Conservation (phyloP, 768 basidiomycete genomes). For the Pleurotus ostreatus region DNA sequence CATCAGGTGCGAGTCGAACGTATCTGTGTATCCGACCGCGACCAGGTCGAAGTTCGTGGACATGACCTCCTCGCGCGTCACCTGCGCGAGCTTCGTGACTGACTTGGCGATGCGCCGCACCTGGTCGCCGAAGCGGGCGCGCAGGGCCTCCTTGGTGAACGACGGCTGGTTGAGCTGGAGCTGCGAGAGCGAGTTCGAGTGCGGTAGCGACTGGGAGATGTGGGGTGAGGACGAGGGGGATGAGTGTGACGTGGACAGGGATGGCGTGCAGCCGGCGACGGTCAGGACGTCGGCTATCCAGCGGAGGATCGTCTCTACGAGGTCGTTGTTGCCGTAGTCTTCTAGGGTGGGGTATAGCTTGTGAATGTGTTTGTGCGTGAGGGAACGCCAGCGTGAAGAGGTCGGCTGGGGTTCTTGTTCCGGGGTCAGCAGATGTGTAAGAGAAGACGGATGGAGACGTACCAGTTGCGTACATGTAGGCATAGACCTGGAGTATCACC, state of each 20-base stretch:
- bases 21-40: conserved; percentile 48
- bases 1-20: conserved; percentile 36
- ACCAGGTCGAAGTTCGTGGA: conserved; percentile 73
- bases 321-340: conserved; percentile 65
- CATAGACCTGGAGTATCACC: conserved; percentile 57
- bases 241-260: conserved; percentile 29
- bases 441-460: conserved; percentile 14
- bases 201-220: conserved; percentile 16
- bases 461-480: conserved; percentile 54
- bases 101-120: conserved; percentile 63
- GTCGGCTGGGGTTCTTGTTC: conserved; percentile 68
- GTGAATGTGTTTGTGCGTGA: conserved; percentile 69
- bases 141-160: conserved; percentile 28
- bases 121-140: conserved; percentile 52
- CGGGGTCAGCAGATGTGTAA: conserved; percentile 1
- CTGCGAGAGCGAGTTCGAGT: neutral
- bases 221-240: conserved; percentile 23
- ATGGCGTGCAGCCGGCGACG: conserved; percentile 54
- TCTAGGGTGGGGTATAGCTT: conserved; percentile 61
- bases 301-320: conserved; percentile 69
- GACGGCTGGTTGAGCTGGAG: neutral
- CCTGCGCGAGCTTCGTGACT: conserved; percentile 57
- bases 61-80: conserved; percentile 72
- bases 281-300: conserved; percentile 68
- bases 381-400: conserved; percentile 71